Base-by-base conservation (phyloP, 2,329 filamentous ascomycete genomes). In the Blastomyces emzantsi region DNA sequence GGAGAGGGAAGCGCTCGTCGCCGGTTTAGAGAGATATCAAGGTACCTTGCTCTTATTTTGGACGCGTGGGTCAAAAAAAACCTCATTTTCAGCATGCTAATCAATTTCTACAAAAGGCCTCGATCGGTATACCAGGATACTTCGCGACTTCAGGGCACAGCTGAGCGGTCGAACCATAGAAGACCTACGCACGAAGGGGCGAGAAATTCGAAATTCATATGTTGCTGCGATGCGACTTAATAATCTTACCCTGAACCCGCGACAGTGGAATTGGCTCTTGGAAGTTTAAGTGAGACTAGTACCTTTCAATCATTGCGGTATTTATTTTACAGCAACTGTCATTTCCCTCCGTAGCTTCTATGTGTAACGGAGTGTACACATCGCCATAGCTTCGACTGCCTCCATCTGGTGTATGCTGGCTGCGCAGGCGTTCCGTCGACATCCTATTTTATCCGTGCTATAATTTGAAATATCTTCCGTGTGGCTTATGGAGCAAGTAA, bases 21-120 rank as follows among this genome's bases (percentile, higher is more conserved):
- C 60, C 15, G 62, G 57, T 25, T 56, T 64, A 59, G 36, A 49
- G 33, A 64, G 56, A 61, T 57, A 64, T 51, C 62, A 39, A 55
- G 59, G 59, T 61, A 49, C 19, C 7, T 13, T 52, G 51, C 8
- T 28, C 15, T 36, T 47, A n/a, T 60, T 60, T 60, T 30, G 49
- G 13, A 30, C 2, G 1, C 7, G 7, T 15, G n/a, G 19, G 28
- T 7, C n/a, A 36, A 28, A 17, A 19, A 19, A 3, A 25, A 25
- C 28, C 19, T 6, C n/a, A n/a, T 19, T n/a, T 33, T 0, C 15
- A 3, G 2, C 41, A 7, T 43, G 28, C 49, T 56, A 30, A 43
- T 13, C 2, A 19, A 45, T 39, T 2, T 19, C n/a, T 30, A 25
- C 33, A 15, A 55, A 28, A 64, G 63, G 63, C 2, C 45, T 25